Conservation (phyloP, 306 rosid species). For the Lathyrus oleraceus region DNA sequence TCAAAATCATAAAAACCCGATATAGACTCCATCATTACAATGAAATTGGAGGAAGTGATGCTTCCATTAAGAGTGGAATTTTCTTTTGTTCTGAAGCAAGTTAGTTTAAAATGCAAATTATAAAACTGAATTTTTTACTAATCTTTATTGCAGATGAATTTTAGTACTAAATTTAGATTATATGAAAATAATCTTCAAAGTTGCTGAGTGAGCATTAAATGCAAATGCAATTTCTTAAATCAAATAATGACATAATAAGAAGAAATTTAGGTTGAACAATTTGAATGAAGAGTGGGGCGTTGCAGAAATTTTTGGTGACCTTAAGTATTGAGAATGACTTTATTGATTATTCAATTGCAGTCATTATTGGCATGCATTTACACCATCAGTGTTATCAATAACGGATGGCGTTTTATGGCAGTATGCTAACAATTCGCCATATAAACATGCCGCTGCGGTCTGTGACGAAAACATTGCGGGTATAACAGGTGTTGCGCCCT, state of each 20-base stretch:
- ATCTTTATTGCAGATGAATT: neutral
- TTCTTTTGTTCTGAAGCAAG: neutral
- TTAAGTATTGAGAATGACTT: neutral
- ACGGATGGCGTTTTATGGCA: too few relatives aligned
- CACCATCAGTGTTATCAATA: neutral
- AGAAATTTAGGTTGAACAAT: neutral
- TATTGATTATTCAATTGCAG: neutral
- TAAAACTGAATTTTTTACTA: conserved; percentile 2
- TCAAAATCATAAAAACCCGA: neutral
- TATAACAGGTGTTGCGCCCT: too few relatives aligned
- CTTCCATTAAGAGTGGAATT: neutral
- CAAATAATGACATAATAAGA: neutral
- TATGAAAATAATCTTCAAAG: conserved; percentile 6
- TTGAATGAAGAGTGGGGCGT: neutral
- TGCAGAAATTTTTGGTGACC: neutral
- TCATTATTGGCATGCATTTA: neutral
- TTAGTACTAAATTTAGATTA: neutral
- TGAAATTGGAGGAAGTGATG: neutral
- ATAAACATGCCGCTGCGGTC: too few relatives aligned
- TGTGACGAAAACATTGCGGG: too few relatives aligned
- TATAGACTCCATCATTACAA: neutral
- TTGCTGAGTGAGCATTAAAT: conserved; percentile 7
- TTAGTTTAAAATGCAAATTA: neutral
- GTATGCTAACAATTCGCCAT: too few relatives aligned
- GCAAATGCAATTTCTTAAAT: neutral